Conservation (phyloP, 371 early-diverging fungal species). For the Zopfochytrium polystomum region DNA sequence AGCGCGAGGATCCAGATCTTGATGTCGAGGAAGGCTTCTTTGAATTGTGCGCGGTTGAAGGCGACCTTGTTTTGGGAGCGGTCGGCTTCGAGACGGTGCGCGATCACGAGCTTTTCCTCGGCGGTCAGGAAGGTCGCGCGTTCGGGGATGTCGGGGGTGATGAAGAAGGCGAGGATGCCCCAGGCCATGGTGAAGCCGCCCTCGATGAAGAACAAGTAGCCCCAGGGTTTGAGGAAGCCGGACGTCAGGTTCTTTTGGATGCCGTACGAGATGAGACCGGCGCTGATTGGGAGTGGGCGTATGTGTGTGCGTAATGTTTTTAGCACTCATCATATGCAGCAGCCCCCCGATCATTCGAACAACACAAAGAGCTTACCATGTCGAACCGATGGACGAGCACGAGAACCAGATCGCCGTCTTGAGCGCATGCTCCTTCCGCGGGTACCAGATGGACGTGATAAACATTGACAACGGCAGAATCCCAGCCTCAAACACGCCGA, state of each 20-base stretch:
- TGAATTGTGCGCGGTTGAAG: slow-evolving; percentile 7
- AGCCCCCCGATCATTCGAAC: too few relatives aligned
- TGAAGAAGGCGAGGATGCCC: slow-evolving; percentile 14
- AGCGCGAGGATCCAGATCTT: slow-evolving; percentile 26
- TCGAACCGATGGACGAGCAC: slow-evolving; percentile 11
- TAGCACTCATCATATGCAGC: too few relatives aligned
- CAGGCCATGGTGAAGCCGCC: slow-evolving; percentile 20
- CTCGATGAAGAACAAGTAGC: slow-evolving; percentile 26
- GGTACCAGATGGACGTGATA: slow-evolving; percentile 17
- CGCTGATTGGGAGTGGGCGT: neutral
- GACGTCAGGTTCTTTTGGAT: slow-evolving; percentile 7
- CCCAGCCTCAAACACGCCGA: slow-evolving; percentile 16
- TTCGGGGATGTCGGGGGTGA: slow-evolving; percentile 23
- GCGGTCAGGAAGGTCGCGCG: slow-evolving; percentile 18
- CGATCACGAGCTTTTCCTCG: slow-evolving; percentile 16
- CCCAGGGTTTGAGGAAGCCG: slow-evolving; percentile 5
- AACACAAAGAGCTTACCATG: neutral
- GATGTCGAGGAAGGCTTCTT: slow-evolving; percentile 19
- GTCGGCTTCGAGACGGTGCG: slow-evolving; percentile 19
- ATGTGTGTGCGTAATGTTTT: too few relatives aligned
- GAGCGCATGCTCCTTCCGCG: slow-evolving; percentile 7
- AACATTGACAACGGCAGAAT: slow-evolving; percentile 9
- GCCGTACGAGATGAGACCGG: slow-evolving; percentile 13
- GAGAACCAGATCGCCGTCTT: slow-evolving; percentile 16
- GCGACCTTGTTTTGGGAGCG: slow-evolving; percentile 13